These are phyloP conservation scores for Sporobolomyces pararoseus DNA, from an alignment of 768 basidiomycete species.

Conservation along the genomic window DNA sequence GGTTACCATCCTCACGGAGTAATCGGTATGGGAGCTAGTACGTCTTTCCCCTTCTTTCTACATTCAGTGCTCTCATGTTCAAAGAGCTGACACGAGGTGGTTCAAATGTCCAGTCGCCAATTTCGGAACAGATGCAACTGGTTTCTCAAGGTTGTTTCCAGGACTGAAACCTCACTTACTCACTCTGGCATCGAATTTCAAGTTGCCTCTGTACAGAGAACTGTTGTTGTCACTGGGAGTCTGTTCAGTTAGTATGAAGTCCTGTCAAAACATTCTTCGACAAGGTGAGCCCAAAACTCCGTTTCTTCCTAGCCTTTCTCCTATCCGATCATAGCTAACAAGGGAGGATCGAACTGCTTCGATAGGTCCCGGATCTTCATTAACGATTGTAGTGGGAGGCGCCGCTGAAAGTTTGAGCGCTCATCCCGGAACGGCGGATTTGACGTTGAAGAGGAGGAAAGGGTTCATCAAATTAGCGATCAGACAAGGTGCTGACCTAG, in stretches of 20 bases:
- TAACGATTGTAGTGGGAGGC: slow-evolving; percentile 94
- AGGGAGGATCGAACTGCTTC: not conserved
- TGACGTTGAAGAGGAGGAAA: slow-evolving; percentile 59
- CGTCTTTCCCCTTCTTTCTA: not conserved
- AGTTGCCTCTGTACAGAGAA: slow-evolving; percentile 88
- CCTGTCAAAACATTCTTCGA: slow-evolving; percentile 80
- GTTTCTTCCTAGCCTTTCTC: too few species aligned
- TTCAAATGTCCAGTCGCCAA: slow-evolving; percentile 65
- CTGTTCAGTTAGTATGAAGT: slow-evolving; percentile 83
- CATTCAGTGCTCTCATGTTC: not conserved
- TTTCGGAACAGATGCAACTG: slow-evolving; percentile 94
- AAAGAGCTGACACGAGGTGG: slow-evolving; percentile 23
- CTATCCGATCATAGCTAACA: not conserved
- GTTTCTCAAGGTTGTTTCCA: slow-evolving; percentile 83
- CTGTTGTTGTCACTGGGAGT: slow-evolving; percentile 68
- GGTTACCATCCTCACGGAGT: slow-evolving; percentile 99
- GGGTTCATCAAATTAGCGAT: slow-evolving; percentile 93
- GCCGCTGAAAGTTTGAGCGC: slow-evolving; percentile 92
- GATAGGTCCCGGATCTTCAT: slow-evolving; percentile 58
- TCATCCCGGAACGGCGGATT: slow-evolving; percentile 87
- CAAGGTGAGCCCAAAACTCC: slow-evolving; percentile 53
- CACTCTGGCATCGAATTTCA: slow-evolving; percentile 79
- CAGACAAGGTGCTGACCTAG: slow-evolving; percentile 86
- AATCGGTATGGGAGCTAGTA: slow-evolving; percentile 79
- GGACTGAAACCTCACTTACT: slow-evolving; percentile 89